Evolutionary conservation across 2,329 filamentous ascomycete species (phyloP).

Genomic region (Neonectria hederae): DNA sequence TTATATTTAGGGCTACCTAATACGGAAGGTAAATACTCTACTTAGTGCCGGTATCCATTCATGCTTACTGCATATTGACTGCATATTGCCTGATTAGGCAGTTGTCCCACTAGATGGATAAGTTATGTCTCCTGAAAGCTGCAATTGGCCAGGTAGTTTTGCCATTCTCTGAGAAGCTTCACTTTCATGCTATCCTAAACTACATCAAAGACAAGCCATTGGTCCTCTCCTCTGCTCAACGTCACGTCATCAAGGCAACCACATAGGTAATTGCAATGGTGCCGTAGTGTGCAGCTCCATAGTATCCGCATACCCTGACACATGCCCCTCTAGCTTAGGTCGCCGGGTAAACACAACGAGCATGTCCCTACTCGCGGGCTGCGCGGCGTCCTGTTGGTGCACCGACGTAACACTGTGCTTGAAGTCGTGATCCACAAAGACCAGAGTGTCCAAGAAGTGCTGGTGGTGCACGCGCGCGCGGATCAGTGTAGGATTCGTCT

Average conservation of each 20-base stretch:
- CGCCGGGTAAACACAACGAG: conserved; percentile 42
- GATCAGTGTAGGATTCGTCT: conserved; percentile 35
- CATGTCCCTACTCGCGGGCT: conserved; percentile 38
- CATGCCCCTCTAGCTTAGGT: conserved; percentile 34
- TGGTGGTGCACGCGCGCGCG: conserved; percentile 37
- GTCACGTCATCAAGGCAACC: conserved; percentile 19
- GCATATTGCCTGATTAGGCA: not conserved
- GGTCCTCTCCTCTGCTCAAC: not conserved
- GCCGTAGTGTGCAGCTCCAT: conserved; percentile 34
- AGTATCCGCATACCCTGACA: conserved; percentile 37
- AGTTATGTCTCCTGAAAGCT: too few relatives aligned
- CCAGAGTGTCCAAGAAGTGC: conserved; percentile 38
- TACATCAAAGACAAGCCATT: not conserved
- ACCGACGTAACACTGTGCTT: conserved; percentile 41
- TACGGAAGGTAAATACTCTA: conserved; percentile 6
- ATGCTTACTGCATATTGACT: not conserved
- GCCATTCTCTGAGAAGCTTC: not conserved
- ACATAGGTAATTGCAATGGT: conserved; percentile 34
- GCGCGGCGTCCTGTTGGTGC: conserved; percentile 27
- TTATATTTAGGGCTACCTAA: conserved; percentile 1
- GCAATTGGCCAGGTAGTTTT: too few relatives aligned
- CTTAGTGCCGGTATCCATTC: not conserved
- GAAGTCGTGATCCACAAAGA: conserved; percentile 41
- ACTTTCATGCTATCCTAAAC: conserved; percentile 1
- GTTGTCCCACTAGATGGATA: too few relatives aligned